These are phyloP conservation scores for Citrus maxima DNA, from an alignment of 345 rosid genomes.

Conservation along the genomic window DNA sequence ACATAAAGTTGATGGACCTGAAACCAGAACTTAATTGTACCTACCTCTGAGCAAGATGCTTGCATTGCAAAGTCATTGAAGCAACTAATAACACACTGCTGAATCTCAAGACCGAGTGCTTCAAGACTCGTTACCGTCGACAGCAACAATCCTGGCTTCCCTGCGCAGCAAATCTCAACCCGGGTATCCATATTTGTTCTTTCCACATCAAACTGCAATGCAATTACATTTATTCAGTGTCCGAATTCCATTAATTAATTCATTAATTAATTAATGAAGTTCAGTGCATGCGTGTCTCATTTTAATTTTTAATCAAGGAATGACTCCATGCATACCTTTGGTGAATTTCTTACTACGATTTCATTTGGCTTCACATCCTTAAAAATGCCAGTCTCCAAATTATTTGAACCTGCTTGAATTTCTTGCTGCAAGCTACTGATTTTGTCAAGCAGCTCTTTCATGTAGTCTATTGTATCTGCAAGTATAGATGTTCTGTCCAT, in stretches of 20 bases:
- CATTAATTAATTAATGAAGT: no score
- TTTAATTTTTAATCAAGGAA: neutral
- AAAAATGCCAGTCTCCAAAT: slow-evolving; percentile 30
- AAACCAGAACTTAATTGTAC: neutral
- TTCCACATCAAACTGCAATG: slow-evolving; percentile 68
- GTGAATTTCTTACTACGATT: slow-evolving; percentile 64
- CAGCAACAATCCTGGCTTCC: slow-evolving; percentile 73
- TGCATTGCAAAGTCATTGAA: slow-evolving; percentile 88
- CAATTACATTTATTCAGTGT: neutral
- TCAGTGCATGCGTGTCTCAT: neutral
- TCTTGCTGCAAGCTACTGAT: slow-evolving; percentile 56
- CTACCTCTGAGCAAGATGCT: slow-evolving; percentile 92
- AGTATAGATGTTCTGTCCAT: slow-evolving; percentile 53
- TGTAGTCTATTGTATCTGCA: slow-evolving; percentile 47
- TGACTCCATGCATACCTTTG: slow-evolving; percentile 53
- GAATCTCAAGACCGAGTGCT: slow-evolving; percentile 82
- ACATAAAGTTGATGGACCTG: neutral
- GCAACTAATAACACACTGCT: slow-evolving; percentile 92
- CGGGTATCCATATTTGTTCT: slow-evolving; percentile 54
- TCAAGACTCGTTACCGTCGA: slow-evolving; percentile 83
- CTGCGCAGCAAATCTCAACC: slow-evolving; percentile 74
- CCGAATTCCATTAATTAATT: neutral
- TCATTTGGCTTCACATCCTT: slow-evolving; percentile 56
- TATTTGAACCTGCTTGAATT: slow-evolving; percentile 33
- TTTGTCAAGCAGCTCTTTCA: slow-evolving; percentile 63